Conservation (phyloP, 2,329 filamentous ascomycete species). For the Hypoxylon sp. region DNA sequence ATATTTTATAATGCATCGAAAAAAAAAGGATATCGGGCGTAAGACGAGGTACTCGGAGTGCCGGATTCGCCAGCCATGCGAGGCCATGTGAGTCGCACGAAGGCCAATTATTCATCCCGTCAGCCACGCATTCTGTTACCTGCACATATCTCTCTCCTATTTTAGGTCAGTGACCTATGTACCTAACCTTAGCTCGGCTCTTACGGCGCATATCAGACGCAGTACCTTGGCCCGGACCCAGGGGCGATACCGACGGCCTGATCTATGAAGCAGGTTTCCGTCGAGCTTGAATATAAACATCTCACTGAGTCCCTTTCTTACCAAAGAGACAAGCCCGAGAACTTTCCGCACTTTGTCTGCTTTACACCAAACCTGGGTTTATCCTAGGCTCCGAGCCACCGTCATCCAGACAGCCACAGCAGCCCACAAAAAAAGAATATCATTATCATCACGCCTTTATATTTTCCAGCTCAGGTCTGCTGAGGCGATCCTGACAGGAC, state of each 20-base stretch:
- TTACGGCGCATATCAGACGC: no score
- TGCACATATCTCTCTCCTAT: neutral
- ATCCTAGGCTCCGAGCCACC: neutral
- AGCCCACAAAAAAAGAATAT: neutral
- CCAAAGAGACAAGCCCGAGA: neutral
- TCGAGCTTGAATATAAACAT: conserved; percentile 34
- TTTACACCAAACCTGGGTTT: neutral
- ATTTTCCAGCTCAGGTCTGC: neutral
- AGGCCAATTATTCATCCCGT: neutral
- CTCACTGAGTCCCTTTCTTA: conserved; percentile 5
- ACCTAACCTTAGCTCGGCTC: no score
- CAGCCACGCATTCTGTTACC: neutral
- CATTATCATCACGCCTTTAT: neutral
- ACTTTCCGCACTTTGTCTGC: neutral
- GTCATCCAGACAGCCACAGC: neutral
- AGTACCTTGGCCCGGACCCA: neutral
- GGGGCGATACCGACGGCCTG: conserved; percentile 13
- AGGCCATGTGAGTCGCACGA: neutral
- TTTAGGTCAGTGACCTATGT: neutral
- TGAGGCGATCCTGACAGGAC: no score
- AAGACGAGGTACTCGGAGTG: neutral
- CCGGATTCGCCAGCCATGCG: no score
- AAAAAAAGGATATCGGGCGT: neutral
- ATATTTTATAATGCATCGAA: conserved; percentile 5
- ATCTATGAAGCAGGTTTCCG: conserved; percentile 21